Percentiles rank a stretch among this genome's conserved stretches.
These are phyloP conservation scores for Plectranthus barbatus DNA, from an alignment of 257 asterid species.

Conservation along the genomic window DNA sequence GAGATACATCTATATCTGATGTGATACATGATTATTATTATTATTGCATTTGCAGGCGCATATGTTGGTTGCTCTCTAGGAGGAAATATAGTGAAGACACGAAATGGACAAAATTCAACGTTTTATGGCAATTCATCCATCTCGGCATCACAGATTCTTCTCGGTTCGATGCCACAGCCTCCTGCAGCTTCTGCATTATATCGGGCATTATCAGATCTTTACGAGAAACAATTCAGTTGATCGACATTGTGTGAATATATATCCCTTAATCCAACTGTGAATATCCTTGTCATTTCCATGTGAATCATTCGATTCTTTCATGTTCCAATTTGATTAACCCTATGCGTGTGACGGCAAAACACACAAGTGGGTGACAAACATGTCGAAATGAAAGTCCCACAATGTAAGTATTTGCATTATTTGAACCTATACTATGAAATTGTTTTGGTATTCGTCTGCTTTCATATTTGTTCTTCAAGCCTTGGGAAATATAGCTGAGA, in stretches of 20 bases:
- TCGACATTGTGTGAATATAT: background rate
- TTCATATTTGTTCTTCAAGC: background rate
- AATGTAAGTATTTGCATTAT: background rate
- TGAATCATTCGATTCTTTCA: background rate
- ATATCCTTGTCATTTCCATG: conserved; percentile 4
- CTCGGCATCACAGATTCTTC: conserved; percentile 45
- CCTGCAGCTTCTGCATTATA: conserved; percentile 69
- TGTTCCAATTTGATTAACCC: conserved; percentile 3
- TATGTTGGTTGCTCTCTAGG: conserved; percentile 69
- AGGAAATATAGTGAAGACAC: conserved; percentile 56
- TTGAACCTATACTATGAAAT: background rate
- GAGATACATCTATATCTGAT: no score
- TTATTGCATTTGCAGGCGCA: conserved; percentile 42
- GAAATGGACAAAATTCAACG: conserved; percentile 40
- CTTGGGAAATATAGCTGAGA: no score
- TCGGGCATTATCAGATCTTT: conserved; percentile 40
- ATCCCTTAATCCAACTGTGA: background rate
- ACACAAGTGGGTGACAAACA: background rate
- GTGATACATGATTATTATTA: no score
- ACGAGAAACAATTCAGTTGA: conserved; percentile 27
- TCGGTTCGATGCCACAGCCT: conserved; percentile 55
- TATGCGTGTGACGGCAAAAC: conserved; percentile 4
- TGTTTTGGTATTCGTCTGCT: background rate
- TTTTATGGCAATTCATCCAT: conserved; percentile 56
- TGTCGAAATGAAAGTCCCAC: background rate